Evolutionary conservation across 768 basidiomycete species (phyloP).

Genomic region (Kwoniella europaea): DNA sequence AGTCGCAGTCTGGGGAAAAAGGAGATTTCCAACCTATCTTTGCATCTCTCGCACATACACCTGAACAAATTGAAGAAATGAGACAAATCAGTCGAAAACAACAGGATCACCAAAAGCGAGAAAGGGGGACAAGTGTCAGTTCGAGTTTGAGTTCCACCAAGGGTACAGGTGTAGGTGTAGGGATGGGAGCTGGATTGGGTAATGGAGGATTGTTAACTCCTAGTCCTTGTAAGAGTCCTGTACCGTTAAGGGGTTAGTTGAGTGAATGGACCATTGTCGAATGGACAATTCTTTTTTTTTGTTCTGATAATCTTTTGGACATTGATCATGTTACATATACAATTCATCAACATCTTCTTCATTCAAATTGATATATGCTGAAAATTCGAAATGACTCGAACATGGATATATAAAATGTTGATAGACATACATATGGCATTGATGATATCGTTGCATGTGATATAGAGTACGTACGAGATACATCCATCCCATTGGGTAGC

Average conservation of each 20-base stretch:
- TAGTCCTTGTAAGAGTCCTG: constrained; percentile 22
- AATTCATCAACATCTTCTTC: no score
- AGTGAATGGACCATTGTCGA: constrained; percentile 3
- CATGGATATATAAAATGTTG: no score
- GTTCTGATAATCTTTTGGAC: no score
- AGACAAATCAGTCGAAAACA: constrained; percentile 19
- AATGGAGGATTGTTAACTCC: constrained; percentile 19
- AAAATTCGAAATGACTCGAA: no score
- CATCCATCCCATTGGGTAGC: no score
- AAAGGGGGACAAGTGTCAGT: constrained; percentile 19
- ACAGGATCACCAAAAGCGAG: constrained; percentile 1
- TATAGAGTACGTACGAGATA: no score
- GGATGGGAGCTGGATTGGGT: constrained; percentile 7
- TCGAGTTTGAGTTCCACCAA: background rate
- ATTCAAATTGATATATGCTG: no score
- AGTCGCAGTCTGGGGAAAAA: background rate
- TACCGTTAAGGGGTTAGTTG: constrained; percentile 13
- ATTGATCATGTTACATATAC: no score
- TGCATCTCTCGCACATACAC: constrained; percentile 47
- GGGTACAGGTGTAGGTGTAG: background rate
- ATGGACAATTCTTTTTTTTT: no score
- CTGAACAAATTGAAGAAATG: constrained; percentile 46
- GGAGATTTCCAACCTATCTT: constrained; percentile 35
- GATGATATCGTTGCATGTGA: no score
- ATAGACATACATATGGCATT: no score